Conservation (phyloP, 345 rosid genomes). For the Psidium friedrichsthalianum region DNA sequence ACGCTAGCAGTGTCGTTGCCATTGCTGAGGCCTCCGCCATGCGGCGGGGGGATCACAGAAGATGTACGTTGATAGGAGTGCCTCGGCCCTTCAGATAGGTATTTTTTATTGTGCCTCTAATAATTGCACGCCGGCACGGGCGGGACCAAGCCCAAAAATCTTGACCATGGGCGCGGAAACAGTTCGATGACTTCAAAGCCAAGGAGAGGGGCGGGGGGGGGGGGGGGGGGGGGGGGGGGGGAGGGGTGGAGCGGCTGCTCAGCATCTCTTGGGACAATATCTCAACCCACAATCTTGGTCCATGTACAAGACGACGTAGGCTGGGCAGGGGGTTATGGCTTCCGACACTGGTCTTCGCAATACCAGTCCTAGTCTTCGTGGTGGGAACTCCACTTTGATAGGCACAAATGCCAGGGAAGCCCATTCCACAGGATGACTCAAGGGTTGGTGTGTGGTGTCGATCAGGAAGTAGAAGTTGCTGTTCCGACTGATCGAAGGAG, state of each 20-base stretch:
- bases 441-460: conserved; percentile 40
- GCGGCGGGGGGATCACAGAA: conserved; percentile 14
- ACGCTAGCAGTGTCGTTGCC: conserved; percentile 38
- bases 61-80: conserved; percentile 11
- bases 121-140: conserved; percentile 40
- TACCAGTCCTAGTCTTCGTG: conserved; percentile 27
- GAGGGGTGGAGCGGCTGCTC: too few relatives aligned
- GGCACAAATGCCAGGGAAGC: conserved; percentile 43
- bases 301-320: conserved; percentile 43
- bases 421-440: conserved; percentile 32
- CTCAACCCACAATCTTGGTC: conserved; percentile 38
- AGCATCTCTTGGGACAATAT: conserved; percentile 47
- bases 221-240: too few relatives aligned
- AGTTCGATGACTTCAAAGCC: conserved; percentile 46
- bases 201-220: conserved; percentile 47
- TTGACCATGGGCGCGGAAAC: conserved; percentile 69
- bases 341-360: conserved; percentile 26
- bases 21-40: conserved; percentile 36
- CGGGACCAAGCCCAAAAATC: conserved; percentile 59
- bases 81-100: conserved; percentile 21
- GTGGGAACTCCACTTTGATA: conserved; percentile 28
- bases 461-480: conserved; percentile 26
- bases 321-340: conserved; percentile 37
- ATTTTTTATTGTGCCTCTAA: conserved; percentile 35
- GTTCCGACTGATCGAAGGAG: conserved; percentile 27